phyloP scores from a whole-genome alignment of 75 land plant species.

The Picea sitchensis region DNA sequence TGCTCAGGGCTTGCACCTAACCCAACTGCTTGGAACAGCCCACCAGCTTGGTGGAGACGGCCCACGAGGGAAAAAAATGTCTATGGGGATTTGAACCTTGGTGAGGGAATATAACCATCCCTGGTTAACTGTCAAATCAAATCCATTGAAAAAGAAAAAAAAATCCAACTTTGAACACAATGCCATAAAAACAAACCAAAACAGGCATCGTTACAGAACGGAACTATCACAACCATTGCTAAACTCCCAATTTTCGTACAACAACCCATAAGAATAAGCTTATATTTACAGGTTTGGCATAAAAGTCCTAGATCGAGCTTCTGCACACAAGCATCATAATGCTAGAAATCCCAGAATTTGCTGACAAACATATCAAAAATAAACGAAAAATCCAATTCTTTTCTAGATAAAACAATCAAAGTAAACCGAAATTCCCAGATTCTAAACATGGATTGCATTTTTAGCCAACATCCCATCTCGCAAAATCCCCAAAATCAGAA shows the following conservation, averaged over 20 bases:
- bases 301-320: not conserved
- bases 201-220: not conserved
- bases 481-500: not conserved
- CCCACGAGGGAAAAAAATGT: too few species aligned
- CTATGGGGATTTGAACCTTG: too few species aligned
- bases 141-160: not conserved
- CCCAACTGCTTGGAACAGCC: too few species aligned
- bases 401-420: not conserved
- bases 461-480: not conserved
- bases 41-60: too few species aligned
- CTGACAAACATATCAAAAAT: not conserved
- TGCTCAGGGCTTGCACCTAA: too few species aligned
- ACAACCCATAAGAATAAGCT: not conserved
- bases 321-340: not conserved
- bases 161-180: not conserved
- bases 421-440: not conserved
- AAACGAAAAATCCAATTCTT: not conserved
- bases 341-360: not conserved
- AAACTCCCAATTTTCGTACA: not conserved
- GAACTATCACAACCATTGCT: not conserved
- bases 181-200: constrained; percentile 1
- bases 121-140: too few species aligned
- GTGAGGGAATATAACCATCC: too few species aligned
- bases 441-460: not conserved
- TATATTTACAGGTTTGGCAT: not conserved